Conservation (phyloP, 139 green algal species). For the Coelastrella sp. region DNA sequence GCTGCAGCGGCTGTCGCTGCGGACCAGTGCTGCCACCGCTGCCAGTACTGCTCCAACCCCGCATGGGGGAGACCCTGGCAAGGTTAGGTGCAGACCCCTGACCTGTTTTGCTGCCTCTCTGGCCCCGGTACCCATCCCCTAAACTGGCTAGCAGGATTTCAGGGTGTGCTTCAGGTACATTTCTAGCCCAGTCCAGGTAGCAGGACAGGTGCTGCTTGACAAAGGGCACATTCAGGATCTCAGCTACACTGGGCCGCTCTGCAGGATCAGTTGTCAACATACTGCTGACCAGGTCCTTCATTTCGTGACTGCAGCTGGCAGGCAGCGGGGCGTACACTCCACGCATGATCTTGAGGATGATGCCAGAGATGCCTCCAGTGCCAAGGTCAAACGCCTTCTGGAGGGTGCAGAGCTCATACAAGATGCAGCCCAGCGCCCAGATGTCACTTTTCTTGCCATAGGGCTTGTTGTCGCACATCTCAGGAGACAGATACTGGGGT, state of each 20-base stretch:
- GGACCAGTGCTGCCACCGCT: conserved; percentile 18
- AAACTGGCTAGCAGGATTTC: conserved; percentile 25
- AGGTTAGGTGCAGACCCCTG: background rate
- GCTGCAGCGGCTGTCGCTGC: background rate
- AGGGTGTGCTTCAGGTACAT: conserved; percentile 39
- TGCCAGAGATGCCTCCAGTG: conserved; percentile 48
- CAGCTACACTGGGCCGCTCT: background rate
- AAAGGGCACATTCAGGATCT: conserved; percentile 35
- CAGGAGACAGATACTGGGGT: conserved; percentile 46
- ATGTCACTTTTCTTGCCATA: conserved; percentile 62
- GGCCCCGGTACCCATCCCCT: background rate
- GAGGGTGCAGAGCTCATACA: conserved; percentile 66
- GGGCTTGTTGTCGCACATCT: conserved; percentile 52
- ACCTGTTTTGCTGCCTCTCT: background rate
- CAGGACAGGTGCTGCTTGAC: conserved; percentile 31
- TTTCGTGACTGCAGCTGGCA: conserved; percentile 30
- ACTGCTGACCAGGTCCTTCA: conserved; percentile 19
- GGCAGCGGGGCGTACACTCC: conserved; percentile 39
- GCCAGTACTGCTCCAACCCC: background rate
- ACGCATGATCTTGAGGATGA: conserved; percentile 59
- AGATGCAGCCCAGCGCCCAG: conserved; percentile 67
- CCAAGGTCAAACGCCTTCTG: conserved; percentile 58
- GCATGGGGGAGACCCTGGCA: background rate
- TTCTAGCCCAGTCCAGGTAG: conserved; percentile 40
- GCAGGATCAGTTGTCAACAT: conserved; percentile 38